These are phyloP conservation scores for Pleurotus tuoliensis DNA, from an alignment of 768 basidiomycete species.

Conservation along the genomic window DNA sequence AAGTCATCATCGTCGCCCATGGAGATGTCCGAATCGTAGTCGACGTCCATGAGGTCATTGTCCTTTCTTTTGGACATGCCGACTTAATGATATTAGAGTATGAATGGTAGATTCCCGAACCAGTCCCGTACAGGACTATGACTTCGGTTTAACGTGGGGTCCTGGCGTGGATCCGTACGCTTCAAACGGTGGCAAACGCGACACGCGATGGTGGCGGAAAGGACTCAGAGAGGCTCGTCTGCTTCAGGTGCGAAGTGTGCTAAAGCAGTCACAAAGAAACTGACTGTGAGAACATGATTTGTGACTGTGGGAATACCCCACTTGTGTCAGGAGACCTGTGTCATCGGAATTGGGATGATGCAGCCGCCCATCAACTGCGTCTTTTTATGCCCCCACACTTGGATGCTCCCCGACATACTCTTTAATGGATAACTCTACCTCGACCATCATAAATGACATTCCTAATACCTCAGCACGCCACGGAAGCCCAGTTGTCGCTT, in stretches of 20 bases:
- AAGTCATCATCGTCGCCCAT: constrained; percentile 33
- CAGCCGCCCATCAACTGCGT: not conserved
- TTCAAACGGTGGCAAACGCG: too few species aligned
- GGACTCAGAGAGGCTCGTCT: too few species aligned
- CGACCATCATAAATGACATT: constrained; percentile 10
- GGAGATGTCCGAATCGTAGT: constrained; percentile 73
- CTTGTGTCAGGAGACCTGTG: not conserved
- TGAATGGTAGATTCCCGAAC: too few species aligned
- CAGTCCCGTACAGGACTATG: too few species aligned
- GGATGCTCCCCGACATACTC: not conserved
- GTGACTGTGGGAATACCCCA: not conserved
- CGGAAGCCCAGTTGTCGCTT: constrained; percentile 61
- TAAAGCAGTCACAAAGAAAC: too few species aligned
- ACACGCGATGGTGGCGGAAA: too few species aligned
- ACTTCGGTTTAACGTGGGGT: too few species aligned
- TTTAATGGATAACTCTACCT: constrained; percentile 8
- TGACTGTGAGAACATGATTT: not conserved
- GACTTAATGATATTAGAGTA: not conserved
- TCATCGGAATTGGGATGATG: not conserved
- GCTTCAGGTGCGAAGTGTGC: too few species aligned
- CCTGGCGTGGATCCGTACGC: too few species aligned
- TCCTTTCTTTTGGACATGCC: constrained; percentile 13
- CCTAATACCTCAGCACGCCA: constrained; percentile 28
- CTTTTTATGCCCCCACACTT: not conserved
- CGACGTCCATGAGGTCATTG: constrained; percentile 47